Evolutionary conservation across 2,329 filamentous ascomycete genomes (phyloP), one percentile per base, ranked within the genome.

Genomic region (Microdochium paspali): DNA sequence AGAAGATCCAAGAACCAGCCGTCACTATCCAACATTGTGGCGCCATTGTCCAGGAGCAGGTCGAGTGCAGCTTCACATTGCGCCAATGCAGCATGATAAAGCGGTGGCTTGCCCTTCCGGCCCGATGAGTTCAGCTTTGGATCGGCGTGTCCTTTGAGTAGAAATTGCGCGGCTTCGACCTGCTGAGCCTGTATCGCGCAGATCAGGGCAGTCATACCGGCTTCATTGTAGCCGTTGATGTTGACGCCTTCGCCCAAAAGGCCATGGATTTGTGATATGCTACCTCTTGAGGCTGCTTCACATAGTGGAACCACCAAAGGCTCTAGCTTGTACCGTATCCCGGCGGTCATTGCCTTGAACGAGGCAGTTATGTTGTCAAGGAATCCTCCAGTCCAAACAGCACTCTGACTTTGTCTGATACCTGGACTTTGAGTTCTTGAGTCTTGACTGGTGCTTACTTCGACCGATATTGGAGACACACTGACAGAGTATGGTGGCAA

Each of bases 111-210:
- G 15, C 54, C 54, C 13, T 52, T 56, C 2, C 50, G 49, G 15
- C 54, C 54, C 7, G 50, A 52, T 43, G 56, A 51, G 10, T 49
- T 51, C 24, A 52, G 39, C 6, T 49, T 45, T 15, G 50, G 50
- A 28, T 61, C 60, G 1, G 60, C 65, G 1, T 64, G 67, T 1
- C 59, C 51, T 0, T 56, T 51, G 15, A 70, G 44, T 1, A 70
- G 61, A 13, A 65, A 56, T 1, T 55, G 51, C 13, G 63, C 62
- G 1, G 63, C 62, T 0, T 61, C 56, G 4, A 42, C 15, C 47
- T 57, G 57, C 45, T 55, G 47, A 47, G 53, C 52, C 31, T 47
- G 49, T 46, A 58, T 58, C 15, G 58, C 51, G 35, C 56, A 56
- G 50, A 58, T 57, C 43, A 60, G 52, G 24, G 58, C 51, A 21